Evolutionary conservation across 768 basidiomycete species (phyloP).

Genomic region (Strobilomyces echinocephalus): DNA sequence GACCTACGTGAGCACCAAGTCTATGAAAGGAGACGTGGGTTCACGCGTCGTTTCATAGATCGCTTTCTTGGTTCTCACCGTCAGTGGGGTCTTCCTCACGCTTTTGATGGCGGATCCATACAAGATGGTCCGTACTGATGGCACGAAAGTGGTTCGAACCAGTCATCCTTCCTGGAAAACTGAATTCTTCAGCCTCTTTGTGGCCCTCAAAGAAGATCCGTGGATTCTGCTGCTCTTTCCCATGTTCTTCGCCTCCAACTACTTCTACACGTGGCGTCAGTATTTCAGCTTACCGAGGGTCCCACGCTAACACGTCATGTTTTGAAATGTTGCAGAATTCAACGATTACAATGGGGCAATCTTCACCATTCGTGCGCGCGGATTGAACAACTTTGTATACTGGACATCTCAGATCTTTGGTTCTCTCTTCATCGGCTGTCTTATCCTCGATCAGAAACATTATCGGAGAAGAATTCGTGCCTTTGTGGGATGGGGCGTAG

Average conservation of each 20-base stretch:
- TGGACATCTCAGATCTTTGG: conserved; percentile 78
- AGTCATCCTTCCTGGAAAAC: conserved; percentile 73
- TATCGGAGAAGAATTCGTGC: conserved; percentile 66
- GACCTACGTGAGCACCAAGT: conserved; percentile 67
- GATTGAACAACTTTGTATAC: conserved; percentile 75
- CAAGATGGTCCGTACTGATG: conserved; percentile 72
- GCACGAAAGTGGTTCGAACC: conserved; percentile 54
- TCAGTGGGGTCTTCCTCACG: conserved; percentile 64
- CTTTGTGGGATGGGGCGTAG: conserved; percentile 62
- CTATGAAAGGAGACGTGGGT: background rate
- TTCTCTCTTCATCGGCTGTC: conserved; percentile 62
- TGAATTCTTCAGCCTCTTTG: conserved; percentile 64
- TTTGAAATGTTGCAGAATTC: conserved; percentile 51
- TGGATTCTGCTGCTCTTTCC: conserved; percentile 75
- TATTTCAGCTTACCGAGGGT: conserved; percentile 4
- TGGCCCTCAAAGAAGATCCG: conserved; percentile 66
- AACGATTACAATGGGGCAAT: conserved; percentile 74
- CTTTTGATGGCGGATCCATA: conserved; percentile 65
- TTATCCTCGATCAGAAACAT: conserved; percentile 53
- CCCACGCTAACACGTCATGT: background rate
- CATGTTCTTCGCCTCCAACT: conserved; percentile 81
- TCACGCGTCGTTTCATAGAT: conserved; percentile 40
- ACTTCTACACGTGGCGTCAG: conserved; percentile 83
- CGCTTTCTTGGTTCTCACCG: conserved; percentile 67
- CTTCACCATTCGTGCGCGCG: conserved; percentile 74